Percentiles rank a stretch among this genome's conserved stretches.
Conservation (phyloP, 345 rosid genomes). For the Excoecaria agallocha region DNA sequence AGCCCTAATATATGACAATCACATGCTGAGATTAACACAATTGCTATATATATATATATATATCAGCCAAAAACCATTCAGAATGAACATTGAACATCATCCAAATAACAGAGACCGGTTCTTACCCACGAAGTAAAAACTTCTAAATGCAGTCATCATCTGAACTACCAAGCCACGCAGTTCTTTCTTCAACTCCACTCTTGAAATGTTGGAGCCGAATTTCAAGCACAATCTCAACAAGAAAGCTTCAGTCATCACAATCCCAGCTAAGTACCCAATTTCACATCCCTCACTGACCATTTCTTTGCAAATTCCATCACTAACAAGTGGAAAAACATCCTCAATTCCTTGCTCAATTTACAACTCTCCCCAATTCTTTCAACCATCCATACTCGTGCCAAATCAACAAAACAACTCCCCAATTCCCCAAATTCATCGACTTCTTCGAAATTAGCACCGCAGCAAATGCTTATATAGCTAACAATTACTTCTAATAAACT, state of each 20-base stretch:
- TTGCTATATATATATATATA: neutral
- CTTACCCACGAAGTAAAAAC: slow-evolving; percentile 58
- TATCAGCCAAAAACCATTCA: neutral
- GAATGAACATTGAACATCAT: neutral
- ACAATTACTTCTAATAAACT: slow-evolving; percentile 51
- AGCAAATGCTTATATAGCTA: slow-evolving; percentile 46
- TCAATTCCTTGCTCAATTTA: slow-evolving; percentile 38
- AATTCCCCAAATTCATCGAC: slow-evolving; percentile 35
- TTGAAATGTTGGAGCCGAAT: slow-evolving; percentile 30
- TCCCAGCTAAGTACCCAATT: slow-evolving; percentile 58
- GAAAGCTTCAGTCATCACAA: slow-evolving; percentile 60
- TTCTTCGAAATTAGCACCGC: slow-evolving; percentile 20
- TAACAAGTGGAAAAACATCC: slow-evolving; percentile 51
- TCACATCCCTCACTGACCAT: slow-evolving; percentile 36
- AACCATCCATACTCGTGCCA: slow-evolving; percentile 57
- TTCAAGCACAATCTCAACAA: slow-evolving; percentile 58
- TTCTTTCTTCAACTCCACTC: slow-evolving; percentile 42
- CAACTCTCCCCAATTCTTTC: slow-evolving; percentile 35
- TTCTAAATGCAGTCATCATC: slow-evolving; percentile 49
- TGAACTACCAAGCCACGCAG: slow-evolving; percentile 38
- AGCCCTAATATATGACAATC: neutral
- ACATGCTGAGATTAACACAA: neutral
- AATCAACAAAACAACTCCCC: slow-evolving; percentile 46
- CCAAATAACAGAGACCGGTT: neutral
- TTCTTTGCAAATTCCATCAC: slow-evolving; percentile 35